Base-by-base conservation (phyloP, 1,139 yeast species). In the Candida frijolesensis region DNA sequence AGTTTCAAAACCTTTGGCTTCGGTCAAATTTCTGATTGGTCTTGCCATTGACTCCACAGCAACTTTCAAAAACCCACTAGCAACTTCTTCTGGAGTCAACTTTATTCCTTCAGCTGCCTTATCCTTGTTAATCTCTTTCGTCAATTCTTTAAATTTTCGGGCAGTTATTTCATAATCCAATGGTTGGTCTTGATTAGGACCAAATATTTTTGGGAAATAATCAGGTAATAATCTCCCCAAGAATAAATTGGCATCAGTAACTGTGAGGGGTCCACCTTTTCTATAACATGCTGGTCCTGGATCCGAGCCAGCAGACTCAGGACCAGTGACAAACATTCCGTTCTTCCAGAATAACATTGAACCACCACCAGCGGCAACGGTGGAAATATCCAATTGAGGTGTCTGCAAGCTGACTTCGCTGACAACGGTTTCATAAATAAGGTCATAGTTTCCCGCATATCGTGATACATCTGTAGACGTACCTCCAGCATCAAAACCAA, bases 291-390 rank as follows among this genome's bases (percentile, higher is more conserved):
- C 78, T 12, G 80, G 80, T 14, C 80, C 80, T 22, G 80, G 80
- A 55, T 75, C 77, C 32, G 76, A 70, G 4, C 79, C 79, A 11
- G 80, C 80, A 15, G 76, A 71, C 56, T 75, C 79, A 0, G 80
- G 80, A 2, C 80, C 80, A 12, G 74, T 78, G 1, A 74, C 78
- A 59, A 75, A 75, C 69, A 75, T 72, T 1, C 76, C 76, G 55
- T 75, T 74, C 52, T 65, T 70, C 77, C 78, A 74, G 51, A 74
- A 74, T 34, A 75, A 61, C 67, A 73, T 72, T 0, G 77, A 72
- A 0, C 80, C 80, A 48, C 80, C 80, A 39, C 80, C 80, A 10
- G 80, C 80, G 12, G 80, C 80, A 18, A 75, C 80, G 0, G 79
- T 75, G 1, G 78, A 72, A 33, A 75, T 74, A 51, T 75, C 79